Evolutionary conservation across 139 green algal species (phyloP).

Genomic region (Coccomyxa sp.): DNA sequence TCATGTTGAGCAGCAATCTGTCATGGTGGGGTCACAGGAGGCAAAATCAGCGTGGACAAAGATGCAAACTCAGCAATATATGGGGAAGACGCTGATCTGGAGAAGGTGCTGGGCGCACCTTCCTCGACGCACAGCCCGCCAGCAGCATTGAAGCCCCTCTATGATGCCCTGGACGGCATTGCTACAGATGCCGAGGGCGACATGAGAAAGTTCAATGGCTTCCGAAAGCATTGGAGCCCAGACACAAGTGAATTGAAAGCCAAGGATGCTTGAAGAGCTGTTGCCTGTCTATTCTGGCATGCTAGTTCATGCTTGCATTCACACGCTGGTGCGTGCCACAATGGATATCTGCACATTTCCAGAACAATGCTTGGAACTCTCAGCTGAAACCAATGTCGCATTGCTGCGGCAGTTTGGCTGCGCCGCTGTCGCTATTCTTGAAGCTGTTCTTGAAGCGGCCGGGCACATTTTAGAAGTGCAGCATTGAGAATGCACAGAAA

Average conservation of each 20-base stretch:
- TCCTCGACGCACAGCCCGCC: background rate
- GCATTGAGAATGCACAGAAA: no score
- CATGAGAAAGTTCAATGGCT: background rate
- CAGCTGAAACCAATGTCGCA: no score
- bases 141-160: background rate
- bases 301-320: no score
- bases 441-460: no score
- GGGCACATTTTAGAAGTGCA: no score
- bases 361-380: no score
- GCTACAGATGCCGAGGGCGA: background rate
- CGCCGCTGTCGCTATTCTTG: no score
- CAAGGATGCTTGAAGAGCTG: background rate
- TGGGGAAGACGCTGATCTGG: background rate
- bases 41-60: conserved; percentile 2
- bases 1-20: no score
- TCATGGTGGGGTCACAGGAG: background rate
- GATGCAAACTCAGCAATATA: background rate
- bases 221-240: background rate
- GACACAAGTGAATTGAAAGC: background rate
- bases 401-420: no score
- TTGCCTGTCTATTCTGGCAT: background rate
- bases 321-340: no score
- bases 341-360: no score
- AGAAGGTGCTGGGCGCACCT: background rate
- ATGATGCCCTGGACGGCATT: background rate